Evolutionary conservation across 1,284 basidiomycete genomes (phyloP), one percentile per base, ranked within the genome.

Genomic region (Apiotrichum veenhuisii): DNA sequence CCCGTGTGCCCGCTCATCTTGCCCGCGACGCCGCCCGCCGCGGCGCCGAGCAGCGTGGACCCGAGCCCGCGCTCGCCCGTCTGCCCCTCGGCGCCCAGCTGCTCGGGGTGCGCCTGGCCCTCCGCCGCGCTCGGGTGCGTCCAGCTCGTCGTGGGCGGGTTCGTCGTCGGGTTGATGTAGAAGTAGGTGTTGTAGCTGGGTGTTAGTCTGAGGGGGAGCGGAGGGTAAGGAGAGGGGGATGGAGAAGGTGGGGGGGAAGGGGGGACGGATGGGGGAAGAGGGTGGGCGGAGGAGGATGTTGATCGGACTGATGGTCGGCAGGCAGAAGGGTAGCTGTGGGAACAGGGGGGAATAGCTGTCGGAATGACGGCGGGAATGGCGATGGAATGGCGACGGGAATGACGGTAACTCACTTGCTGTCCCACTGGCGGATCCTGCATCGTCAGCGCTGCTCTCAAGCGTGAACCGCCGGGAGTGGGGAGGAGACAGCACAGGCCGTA

Each of bases 71-170:
- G 57, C 23, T 59, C 55, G n/a, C 46, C 30, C 34, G 26, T 42
- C 58, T 3, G 45, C 50, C 34, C 55, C 30, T 30, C 7, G 7
- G 30, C 7, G 30, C 30, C 7, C 30, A 30, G 30, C 30, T 71
- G 68, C 54, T 70, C 70, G n/a, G 68, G 67, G 47, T 67, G 64
- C 12, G 66, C 50, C 57, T 70, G 46, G n/a, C 68, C 69, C n/a
- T 58, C 55, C 30, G 50, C 42, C 22, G 53, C 34, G 46, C 43
- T 30, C 1, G 70, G 71, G 58, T 69, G 70, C 12, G 63, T 72
- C 69, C 70, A 72, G 11, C 65, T 61, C n/a, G 64, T 70, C 11
- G 68, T 68, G 8, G 68, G 65, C 14, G 69, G 70, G 53, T 70
- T 57, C n/a, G 67, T 72, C 4, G 54, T 57, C 0, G 72, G 68